Evolutionary conservation across 2,329 filamentous ascomycete genomes (phyloP), one percentile per base, ranked within the genome.

Genomic region (Elsinoe ampelina): DNA sequence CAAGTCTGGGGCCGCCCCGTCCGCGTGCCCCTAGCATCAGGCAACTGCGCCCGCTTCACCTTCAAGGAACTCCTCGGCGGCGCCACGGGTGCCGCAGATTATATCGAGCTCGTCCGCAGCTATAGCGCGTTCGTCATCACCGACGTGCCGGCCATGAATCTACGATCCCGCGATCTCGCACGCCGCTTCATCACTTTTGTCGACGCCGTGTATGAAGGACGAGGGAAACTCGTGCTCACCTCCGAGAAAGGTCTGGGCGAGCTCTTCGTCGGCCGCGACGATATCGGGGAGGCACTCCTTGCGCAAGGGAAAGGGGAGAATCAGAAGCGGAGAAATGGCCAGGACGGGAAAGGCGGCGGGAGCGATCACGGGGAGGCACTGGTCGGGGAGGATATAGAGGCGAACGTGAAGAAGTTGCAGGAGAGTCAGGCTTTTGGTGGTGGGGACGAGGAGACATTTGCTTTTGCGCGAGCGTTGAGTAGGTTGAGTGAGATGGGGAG

Each of bases 161-260:
- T 89, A 62, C 82, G 83, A 56, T 83, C 90, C 66, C 83, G 93
- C 17, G 93, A 98, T 72, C 79, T 95, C 38, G 93, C 93, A 0
- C 78, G 93, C 11, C 80, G 93, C 4, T 96, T 98, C 71, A 98
- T 98, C 69, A 98, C 92, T 0, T 96, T 98, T 64, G 89, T 98
- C 62, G 93, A 98, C 69, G 92, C 93, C 5, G 86, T 96, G 3
- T 98, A 98, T 68, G 93, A 98, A 71, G 78, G 80, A 26, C 81
- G 92, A 71, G 91, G 90, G n/a, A 97, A 96, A 73, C 80, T 98
- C 6, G 92, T 97, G 13, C 80, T 98, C 57, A 98, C 93, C 0
- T 91, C 88, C 2, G 89, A 85, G 39, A 88, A 91, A 50, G 89
- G 92, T 0, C 76, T 98, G 1, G 82, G 83, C 6, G 85, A 95